Evolutionary conservation across 1,139 yeast species (phyloP).

Genomic region (Yamadazyma pseudoaaseri): DNA sequence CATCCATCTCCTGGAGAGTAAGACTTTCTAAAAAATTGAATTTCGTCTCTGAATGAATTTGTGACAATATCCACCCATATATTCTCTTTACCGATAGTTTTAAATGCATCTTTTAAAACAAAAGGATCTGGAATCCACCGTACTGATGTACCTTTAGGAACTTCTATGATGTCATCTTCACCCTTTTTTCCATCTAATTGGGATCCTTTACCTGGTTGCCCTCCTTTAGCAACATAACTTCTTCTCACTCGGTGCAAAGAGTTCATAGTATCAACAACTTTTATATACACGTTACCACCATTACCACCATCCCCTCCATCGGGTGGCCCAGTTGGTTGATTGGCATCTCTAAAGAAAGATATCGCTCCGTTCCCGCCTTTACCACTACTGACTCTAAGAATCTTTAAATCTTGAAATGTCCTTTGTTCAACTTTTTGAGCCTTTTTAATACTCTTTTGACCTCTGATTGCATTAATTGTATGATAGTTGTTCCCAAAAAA

Average conservation of each 20-base stretch:
- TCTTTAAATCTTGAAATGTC: conserved; percentile 58
- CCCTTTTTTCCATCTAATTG: conserved; percentile 88
- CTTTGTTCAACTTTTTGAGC: conserved; percentile 39
- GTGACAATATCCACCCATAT: conserved; percentile 27
- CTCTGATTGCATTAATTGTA: conserved; percentile 39
- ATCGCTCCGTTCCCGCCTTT: conserved; percentile 87
- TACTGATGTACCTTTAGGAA: conserved; percentile 88
- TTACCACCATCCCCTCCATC: conserved; percentile 98
- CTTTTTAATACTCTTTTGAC: conserved; percentile 21
- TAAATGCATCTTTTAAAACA: conserved; percentile 35
- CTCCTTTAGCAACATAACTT: conserved; percentile 69
- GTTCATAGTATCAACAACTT: conserved; percentile 69
- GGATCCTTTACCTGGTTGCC: conserved; percentile 66
- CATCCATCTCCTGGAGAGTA: conserved; percentile 79
- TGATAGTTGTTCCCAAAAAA: conserved; percentile 45
- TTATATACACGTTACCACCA: conserved; percentile 85
- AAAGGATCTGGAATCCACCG: conserved; percentile 84
- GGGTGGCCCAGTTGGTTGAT: conserved; percentile 86
- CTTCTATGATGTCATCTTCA: conserved; percentile 71
- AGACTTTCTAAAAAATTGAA: conserved; percentile 62
- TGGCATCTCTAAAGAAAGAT: conserved; percentile 84
- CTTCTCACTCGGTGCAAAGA: conserved; percentile 70
- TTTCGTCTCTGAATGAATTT: conserved; percentile 20
- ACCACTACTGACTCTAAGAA: conserved; percentile 72
- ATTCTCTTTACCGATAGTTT: conserved; percentile 22